Evolutionary conservation across 192 early-diverging fungal genomes (phyloP), one percentile per base, ranked within the genome.

Genomic region (Coemansia sp.): DNA sequence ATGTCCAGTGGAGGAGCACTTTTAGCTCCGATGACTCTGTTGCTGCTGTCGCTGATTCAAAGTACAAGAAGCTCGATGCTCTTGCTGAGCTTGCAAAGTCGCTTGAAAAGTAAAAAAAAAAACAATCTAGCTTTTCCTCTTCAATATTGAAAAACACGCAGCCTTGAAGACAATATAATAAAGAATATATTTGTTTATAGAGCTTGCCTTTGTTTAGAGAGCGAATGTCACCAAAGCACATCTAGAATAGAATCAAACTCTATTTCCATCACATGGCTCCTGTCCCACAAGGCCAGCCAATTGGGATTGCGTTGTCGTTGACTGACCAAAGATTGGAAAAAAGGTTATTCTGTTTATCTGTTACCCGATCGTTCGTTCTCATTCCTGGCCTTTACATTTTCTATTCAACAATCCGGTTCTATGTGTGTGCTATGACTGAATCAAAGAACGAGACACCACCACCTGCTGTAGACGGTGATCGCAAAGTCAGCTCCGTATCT

Each of bases 41-140:
- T 64, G 85, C 75, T 13, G 76, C 77, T 9, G 82, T 86, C 39
- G 62, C 77, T 37, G 87, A 88, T 58, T 74, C 84, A 59, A 84
- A 86, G 65, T 88, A 84, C 79, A 88, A 88, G 82, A 86, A 86
- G 72, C 71, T 70, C 38, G 87, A 88, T 15, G 85, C 84, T 44
- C 71, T 88, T 12, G 76, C 75, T 13, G 87, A 86, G 37, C 85
- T 86, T 26, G 72, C 77, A 47, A 87, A 85, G 70, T 71, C 82
- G 19, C 65, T 70, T 12, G 19, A 19, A 21, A 53, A 50, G 15
- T 50, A 50, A n/a, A 32, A 4, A 32, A 32, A 32, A 32, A 32
- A 32, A 32, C 32, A 32, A 32, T 32, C 3, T 50, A 50, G 18
- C 15, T n/a, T 5, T 18, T 50, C n/a, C 15, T 49, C 47, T 7